Base-by-base conservation (phyloP, 1,284 basidiomycete genomes). In the Naganishia sp. region DNA sequence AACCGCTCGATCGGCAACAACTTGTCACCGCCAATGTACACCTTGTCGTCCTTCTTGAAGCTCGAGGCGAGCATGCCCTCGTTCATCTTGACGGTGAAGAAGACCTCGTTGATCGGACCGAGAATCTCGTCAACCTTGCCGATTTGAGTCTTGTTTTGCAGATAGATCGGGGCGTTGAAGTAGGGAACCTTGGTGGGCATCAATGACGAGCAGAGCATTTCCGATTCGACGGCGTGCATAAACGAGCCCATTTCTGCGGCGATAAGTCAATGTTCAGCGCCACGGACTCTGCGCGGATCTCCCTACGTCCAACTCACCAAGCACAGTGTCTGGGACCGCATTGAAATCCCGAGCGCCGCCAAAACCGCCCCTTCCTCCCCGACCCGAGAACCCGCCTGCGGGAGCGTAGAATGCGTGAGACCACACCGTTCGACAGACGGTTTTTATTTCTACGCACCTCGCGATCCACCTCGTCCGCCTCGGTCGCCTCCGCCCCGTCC, bases 141-240 rank as follows among this genome's bases (percentile, higher is more conserved):
- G 70, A 97, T 92, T 69, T 87, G 86, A 10, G 94, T 93, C 82
- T 98, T 99, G 82, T 99, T 99, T 83, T 93, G 88, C 60, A 99
- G 86, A 81, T 97, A 99, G 78, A 99, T 96, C 63, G 96, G 95
- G 0, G 96, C 95, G 80, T 99, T 99, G 84, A 99, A 99, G 82
- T 96, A 96, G 0, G 96, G 96, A 16, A 99, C 91, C 83, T 92
- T 94, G 80, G 93, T 88, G 2, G 88, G 82, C 77, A 93, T 86
- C 44, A 87, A 82, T 13, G 93, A 92, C 11, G 88, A 84, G 81
- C 96, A 99, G 65, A 99, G 72, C 95, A 99, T 98, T 79, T 99
- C 95, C 70, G 92, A 92, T 82, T 99, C 96, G 55, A 97, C 94
- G 23, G 94, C 90, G 78, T 99, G 94, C 36, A 93, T 78, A 78